Conservation (phyloP, 805 yeast genomes). For the Saccharomyces eubayanus region DNA sequence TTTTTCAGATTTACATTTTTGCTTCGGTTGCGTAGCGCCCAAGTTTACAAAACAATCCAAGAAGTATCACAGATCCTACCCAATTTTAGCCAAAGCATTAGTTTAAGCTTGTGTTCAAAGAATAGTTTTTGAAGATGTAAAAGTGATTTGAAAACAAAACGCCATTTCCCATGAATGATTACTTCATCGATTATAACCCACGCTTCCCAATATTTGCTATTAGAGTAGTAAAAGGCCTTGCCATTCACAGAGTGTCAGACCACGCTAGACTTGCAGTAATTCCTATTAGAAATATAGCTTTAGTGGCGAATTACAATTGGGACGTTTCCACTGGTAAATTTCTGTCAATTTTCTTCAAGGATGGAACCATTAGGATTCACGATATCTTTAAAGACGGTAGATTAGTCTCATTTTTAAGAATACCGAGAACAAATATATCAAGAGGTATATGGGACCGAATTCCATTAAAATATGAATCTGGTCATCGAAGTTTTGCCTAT, state of each 20-base stretch:
- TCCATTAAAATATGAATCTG: neutral
- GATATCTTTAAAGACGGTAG: conserved; percentile 30
- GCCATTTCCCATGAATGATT: conserved; percentile 1
- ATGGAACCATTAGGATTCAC: conserved; percentile 46
- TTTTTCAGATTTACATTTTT: neutral
- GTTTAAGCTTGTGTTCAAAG: neutral
- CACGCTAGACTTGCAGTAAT: conserved; percentile 14
- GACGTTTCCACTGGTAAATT: conserved; percentile 26
- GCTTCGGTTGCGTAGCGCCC: neutral
- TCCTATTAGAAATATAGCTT: conserved; percentile 14
- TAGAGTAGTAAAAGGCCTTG: conserved; percentile 9
- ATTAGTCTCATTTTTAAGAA: conserved; percentile 15
- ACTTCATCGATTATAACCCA: conserved; percentile 12
- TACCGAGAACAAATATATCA: neutral
- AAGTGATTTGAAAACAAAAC: neutral
- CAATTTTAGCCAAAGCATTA: neutral
- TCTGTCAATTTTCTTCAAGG: conserved; percentile 37
- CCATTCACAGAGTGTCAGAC: conserved; percentile 13
- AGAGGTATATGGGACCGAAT: conserved; percentile 19
- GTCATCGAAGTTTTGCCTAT: conserved; percentile 6
- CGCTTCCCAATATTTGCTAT: conserved; percentile 11
- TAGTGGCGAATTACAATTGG: conserved; percentile 18
- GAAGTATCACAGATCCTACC: neutral
- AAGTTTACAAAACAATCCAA: neutral
- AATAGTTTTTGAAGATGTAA: neutral